Conservation (phyloP, 2,329 filamentous ascomycete species). For the Beauveria medogensis region DNA sequence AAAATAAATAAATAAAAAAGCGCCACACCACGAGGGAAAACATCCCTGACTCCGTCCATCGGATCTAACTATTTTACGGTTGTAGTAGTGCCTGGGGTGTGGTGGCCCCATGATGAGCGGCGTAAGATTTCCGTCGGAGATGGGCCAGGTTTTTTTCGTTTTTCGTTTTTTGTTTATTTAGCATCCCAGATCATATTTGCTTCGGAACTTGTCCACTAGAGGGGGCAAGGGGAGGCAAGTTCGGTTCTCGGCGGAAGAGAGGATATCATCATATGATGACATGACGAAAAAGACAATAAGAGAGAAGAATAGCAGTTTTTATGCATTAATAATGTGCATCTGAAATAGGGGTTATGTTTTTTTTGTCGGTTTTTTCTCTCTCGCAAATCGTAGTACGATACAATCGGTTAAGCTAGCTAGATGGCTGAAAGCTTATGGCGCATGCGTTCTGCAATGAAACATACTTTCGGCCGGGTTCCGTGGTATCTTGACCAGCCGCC, state of each 20-base stretch:
- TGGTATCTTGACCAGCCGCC: background rate
- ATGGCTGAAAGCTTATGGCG: background rate
- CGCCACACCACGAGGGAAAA: constrained; percentile 7
- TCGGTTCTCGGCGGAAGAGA: background rate
- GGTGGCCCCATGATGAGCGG: background rate
- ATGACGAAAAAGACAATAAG: background rate
- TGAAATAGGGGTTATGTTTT: background rate
- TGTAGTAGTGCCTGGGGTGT: background rate
- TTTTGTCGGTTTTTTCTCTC: background rate
- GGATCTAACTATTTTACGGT: constrained; percentile 1
- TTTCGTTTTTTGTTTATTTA: background rate
- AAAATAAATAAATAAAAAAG: background rate
- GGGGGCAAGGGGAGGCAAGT: background rate
- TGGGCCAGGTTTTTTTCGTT: background rate
- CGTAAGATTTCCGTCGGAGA: background rate
- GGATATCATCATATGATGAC: too few relatives aligned
- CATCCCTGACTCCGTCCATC: constrained; percentile 7
- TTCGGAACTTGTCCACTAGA: constrained; percentile 4
- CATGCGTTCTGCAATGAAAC: background rate
- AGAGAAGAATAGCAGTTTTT: too few relatives aligned
- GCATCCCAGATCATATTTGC: background rate
- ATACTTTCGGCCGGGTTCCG: background rate
- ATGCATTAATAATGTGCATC: background rate
- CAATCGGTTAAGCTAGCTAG: background rate
- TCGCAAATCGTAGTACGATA: background rate